A percentile compares a stretch with the other conserved stretches of the same genome.
These are phyloP conservation scores for Fusarium sp. DNA, from an alignment of 2,329 filamentous ascomycete genomes.

Conservation along the genomic window DNA sequence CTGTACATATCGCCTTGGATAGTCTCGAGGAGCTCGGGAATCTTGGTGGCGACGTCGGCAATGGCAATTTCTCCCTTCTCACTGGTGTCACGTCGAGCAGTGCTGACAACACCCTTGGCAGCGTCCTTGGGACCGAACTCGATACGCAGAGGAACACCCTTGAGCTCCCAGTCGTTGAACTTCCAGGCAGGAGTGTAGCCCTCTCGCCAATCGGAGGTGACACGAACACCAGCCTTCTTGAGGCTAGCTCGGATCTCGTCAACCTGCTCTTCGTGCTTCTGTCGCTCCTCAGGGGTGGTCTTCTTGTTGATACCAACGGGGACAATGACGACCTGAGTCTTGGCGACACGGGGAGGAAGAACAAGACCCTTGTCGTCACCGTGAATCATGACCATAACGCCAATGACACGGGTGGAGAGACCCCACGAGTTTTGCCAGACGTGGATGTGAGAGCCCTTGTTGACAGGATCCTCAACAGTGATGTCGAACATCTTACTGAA, in stretches of 20 bases:
- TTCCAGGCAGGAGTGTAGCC: slow-evolving; percentile 96
- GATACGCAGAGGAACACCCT: slow-evolving; percentile 91
- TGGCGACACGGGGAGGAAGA: slow-evolving; percentile 88
- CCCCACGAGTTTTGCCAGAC: slow-evolving; percentile 99
- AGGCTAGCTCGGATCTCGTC: slow-evolving; percentile 76
- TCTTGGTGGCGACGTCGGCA: slow-evolving; percentile 74
- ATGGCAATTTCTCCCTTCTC: slow-evolving; percentile 86
- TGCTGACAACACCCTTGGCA: slow-evolving; percentile 84
- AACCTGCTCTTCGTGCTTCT: slow-evolving; percentile 80
- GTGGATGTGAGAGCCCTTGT: slow-evolving; percentile 82
- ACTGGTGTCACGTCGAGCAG: slow-evolving; percentile 86
- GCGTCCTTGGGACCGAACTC: slow-evolving; percentile 97
- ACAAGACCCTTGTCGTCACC: slow-evolving; percentile 96
- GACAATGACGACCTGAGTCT: slow-evolving; percentile 86
- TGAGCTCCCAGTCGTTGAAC: slow-evolving; percentile 99
- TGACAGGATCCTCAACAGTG: slow-evolving; percentile 89
- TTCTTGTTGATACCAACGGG: slow-evolving; percentile 94
- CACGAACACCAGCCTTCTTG: slow-evolving; percentile 78
- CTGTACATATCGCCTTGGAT: slow-evolving; percentile 86
- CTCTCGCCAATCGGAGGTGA: slow-evolving; percentile 85
- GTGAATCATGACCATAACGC: slow-evolving; percentile 99
- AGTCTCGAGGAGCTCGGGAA: slow-evolving; percentile 85
- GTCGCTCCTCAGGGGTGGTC: slow-evolving; percentile 81
- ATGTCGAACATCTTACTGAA: slow-evolving; percentile 99
- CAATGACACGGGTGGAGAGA: slow-evolving; percentile 94